phyloP scores from a whole-genome alignment of 2,329 filamentous ascomycete species.

The Lithohypha guttulata region DNA sequence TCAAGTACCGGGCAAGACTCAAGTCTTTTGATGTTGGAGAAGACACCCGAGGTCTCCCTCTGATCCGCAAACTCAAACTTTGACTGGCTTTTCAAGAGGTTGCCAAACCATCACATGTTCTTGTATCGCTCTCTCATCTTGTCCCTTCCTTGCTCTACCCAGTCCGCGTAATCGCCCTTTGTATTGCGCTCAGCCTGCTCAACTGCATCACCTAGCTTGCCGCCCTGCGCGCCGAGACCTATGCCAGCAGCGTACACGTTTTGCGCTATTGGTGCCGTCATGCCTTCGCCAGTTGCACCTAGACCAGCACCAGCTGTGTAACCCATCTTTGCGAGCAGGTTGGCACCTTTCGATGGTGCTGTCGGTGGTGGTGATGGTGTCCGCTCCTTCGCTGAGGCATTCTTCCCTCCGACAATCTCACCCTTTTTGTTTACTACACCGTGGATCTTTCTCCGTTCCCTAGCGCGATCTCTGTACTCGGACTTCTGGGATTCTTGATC shows the following conservation, averaged over 20 bases:
- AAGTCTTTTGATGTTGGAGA: too few relatives aligned
- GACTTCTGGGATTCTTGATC: constrained; percentile 19
- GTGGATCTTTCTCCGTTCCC: constrained; percentile 36
- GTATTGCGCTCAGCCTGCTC: constrained; percentile 40
- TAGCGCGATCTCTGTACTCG: constrained; percentile 39
- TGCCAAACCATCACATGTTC: constrained; percentile 30
- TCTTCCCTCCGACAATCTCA: constrained; percentile 15
- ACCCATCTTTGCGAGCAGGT: constrained; percentile 42
- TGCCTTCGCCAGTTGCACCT: constrained; percentile 37
- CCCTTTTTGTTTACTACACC: constrained; percentile 27
- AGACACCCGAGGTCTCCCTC: too few relatives aligned
- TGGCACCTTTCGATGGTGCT: constrained; percentile 39
- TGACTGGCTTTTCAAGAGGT: too few relatives aligned
- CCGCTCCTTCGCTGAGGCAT: constrained; percentile 4
- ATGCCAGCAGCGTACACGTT: constrained; percentile 41
- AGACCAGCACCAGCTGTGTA: constrained; percentile 38
- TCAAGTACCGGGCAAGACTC: too few relatives aligned
- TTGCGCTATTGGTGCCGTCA: constrained; percentile 37
- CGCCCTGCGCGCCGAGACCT: constrained; percentile 38
- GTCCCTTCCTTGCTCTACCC: constrained; percentile 37
- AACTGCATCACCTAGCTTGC: constrained; percentile 39
- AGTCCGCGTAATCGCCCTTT: constrained; percentile 37
- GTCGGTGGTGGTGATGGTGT: constrained; percentile 16
- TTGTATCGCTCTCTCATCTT: constrained; percentile 39
- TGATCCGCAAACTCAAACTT: too few relatives aligned